Conservation (phyloP, 1,139 yeast species). For the Wickerhamomyces sp. region DNA sequence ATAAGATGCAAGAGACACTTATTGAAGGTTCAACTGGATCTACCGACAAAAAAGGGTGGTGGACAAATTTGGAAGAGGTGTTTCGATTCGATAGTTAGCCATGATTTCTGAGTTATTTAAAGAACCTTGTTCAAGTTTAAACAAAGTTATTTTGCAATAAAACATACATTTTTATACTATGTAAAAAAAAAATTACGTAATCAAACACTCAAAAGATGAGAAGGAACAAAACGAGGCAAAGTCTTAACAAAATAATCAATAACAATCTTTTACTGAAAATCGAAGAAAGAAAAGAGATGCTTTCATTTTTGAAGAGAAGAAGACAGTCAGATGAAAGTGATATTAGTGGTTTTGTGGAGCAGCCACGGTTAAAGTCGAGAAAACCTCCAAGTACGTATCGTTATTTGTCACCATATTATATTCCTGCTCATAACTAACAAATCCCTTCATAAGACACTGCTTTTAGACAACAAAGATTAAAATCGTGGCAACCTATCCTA, state of each 20-base stretch:
- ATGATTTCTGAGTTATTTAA: too few species aligned
- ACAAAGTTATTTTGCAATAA: too few species aligned
- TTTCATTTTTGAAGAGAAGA: conserved; percentile 21
- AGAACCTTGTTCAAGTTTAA: too few species aligned
- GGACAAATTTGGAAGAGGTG: conserved; percentile 33
- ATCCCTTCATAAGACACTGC: conserved; percentile 60
- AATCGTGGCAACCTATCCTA: conserved; percentile 81
- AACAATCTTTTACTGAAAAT: neutral
- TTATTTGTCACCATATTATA: too few species aligned
- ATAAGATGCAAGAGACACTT: conserved; percentile 32
- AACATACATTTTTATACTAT: too few species aligned
- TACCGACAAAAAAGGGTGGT: conserved; percentile 35
- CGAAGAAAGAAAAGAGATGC: conserved; percentile 2
- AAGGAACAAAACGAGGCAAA: neutral
- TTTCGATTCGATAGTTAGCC: conserved; percentile 28
- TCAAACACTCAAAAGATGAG: neutral
- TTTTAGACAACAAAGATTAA: conserved; percentile 69
- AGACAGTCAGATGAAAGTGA: conserved; percentile 20
- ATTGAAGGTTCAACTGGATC: conserved; percentile 33
- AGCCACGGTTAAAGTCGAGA: conserved; percentile 21
- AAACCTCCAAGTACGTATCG: conserved; percentile 24
- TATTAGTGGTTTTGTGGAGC: conserved; percentile 18
- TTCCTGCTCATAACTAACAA: conserved; percentile 6
- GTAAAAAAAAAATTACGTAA: too few species aligned
- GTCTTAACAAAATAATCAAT: neutral